Percentiles rank a stretch among this genome's conserved stretches.
Evolutionary conservation across 2,329 filamentous ascomycete species (phyloP).

Genomic region (Penicillium janthinellum): DNA sequence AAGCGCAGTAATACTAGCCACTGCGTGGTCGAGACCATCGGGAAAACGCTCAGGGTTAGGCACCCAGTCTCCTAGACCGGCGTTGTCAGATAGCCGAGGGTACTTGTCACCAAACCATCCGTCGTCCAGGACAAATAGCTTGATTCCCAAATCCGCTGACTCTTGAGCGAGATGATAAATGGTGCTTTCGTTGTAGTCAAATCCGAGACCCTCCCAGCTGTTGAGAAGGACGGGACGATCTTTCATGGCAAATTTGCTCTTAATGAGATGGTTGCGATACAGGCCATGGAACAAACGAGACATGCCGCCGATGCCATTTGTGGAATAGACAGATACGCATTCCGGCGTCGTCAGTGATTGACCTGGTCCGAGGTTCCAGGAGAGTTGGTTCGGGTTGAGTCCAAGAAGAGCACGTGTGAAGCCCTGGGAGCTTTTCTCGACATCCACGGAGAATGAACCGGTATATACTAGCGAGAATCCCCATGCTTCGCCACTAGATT

Average conservation of each 20-base stretch:
- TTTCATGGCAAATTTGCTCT: conserved; percentile 56
- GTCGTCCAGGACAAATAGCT: conserved; percentile 66
- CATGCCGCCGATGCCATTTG: conserved; percentile 61
- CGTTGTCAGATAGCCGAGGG: conserved; percentile 59
- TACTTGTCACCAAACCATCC: conserved; percentile 69
- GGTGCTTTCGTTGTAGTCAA: conserved; percentile 59
- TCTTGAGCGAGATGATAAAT: conserved; percentile 59
- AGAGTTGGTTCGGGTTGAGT: conserved; percentile 63
- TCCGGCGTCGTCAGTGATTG: conserved; percentile 64
- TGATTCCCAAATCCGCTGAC: conserved; percentile 61
- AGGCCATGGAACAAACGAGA: conserved; percentile 64
- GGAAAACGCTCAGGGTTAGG: conserved; percentile 63
- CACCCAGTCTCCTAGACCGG: conserved; percentile 66
- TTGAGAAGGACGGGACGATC: conserved; percentile 62
- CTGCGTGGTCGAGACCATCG: conserved; percentile 55
- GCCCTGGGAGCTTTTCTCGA: conserved; percentile 65
- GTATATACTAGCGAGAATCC: conserved; percentile 68
- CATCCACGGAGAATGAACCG: conserved; percentile 63
- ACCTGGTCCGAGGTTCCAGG: conserved; percentile 58
- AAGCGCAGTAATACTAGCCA: conserved; percentile 55
- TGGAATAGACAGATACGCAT: conserved; percentile 63
- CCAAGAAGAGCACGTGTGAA: conserved; percentile 63
- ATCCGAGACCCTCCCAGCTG: conserved; percentile 66
- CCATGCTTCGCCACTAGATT: conserved; percentile 63
- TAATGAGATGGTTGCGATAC: conserved; percentile 63